These are phyloP conservation scores for Metarhizium robertsii DNA, from an alignment of 2,329 filamentous ascomycete species.

Conservation along the genomic window DNA sequence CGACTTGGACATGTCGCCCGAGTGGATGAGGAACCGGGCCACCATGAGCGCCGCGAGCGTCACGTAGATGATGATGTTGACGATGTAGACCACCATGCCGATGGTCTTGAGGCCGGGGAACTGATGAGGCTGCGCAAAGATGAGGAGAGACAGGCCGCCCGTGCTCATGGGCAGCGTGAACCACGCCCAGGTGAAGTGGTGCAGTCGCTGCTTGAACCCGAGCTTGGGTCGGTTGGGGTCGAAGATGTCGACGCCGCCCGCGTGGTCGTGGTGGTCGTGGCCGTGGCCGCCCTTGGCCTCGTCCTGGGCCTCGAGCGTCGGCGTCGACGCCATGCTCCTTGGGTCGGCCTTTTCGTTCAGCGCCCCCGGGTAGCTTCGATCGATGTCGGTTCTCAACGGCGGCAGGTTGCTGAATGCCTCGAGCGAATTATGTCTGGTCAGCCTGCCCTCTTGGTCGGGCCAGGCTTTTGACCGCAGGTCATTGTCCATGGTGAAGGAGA, in stretches of 20 bases:
- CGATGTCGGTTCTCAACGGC: background rate
- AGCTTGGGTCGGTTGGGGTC: conserved; percentile 21
- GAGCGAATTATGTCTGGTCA: background rate
- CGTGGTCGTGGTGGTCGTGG: background rate
- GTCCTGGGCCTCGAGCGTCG: background rate
- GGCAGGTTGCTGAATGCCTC: background rate
- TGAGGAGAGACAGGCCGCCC: conserved; percentile 56
- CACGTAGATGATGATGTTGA: conserved; percentile 58
- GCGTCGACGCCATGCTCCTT: background rate
- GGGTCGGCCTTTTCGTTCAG: background rate
- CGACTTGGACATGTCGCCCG: conserved; percentile 41
- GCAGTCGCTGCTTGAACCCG: conserved; percentile 33
- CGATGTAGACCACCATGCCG: conserved; percentile 56
- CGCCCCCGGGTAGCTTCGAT: background rate
- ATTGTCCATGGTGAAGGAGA: background rate
- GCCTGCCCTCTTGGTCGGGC: background rate
- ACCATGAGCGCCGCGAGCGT: conserved; percentile 43
- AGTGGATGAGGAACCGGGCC: conserved; percentile 52
- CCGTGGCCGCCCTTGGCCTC: background rate
- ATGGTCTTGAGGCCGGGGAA: conserved; percentile 57
- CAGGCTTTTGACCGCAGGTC: background rate
- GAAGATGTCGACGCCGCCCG: conserved; percentile 11
- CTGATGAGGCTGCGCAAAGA: conserved; percentile 51
- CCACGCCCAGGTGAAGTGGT: conserved; percentile 63
- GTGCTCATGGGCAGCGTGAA: conserved; percentile 69